Evolutionary conservation across 2,329 filamentous ascomycete species (phyloP).

Genomic region (Penicillium sp.): DNA sequence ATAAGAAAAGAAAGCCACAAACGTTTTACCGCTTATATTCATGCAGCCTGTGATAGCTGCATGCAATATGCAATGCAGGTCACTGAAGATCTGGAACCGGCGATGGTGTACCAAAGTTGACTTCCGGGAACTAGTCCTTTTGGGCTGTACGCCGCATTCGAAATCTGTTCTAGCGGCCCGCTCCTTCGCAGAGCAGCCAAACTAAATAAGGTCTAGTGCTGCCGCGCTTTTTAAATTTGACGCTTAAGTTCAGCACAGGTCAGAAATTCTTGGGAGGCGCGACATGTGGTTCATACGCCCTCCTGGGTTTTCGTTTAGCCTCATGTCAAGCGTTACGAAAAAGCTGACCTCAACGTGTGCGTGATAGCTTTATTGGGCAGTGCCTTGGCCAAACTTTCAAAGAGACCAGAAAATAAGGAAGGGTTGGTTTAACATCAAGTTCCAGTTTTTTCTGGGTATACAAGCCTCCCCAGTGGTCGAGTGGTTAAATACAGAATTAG

Average conservation of each 20-base stretch:
- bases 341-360: too few relatives aligned
- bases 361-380: too few relatives aligned
- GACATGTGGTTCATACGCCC: too few relatives aligned
- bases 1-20: not conserved
- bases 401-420: too few relatives aligned
- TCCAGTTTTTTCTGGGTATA: too few relatives aligned
- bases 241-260: not conserved
- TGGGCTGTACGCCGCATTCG: not conserved
- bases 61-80: slow-evolving; percentile 4
- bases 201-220: not conserved
- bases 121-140: slow-evolving; percentile 14
- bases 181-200: not conserved
- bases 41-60: not conserved
- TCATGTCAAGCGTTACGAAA: too few relatives aligned
- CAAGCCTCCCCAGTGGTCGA: too few relatives aligned
- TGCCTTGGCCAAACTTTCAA: too few relatives aligned
- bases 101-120: slow-evolving; percentile 12
- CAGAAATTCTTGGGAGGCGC: too few relatives aligned
- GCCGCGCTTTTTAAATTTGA: not conserved
- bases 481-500: too few relatives aligned
- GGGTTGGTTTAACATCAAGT: too few relatives aligned
- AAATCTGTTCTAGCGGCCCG: not conserved
- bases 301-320: too few relatives aligned
- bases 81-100: slow-evolving; percentile 12
- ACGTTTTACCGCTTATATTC: not conserved